Percentiles rank a stretch among this genome's conserved stretches.
Conservation (phyloP, 495 filamentous ascomycete species). For the Paragyromitra xinjiangensis region DNA sequence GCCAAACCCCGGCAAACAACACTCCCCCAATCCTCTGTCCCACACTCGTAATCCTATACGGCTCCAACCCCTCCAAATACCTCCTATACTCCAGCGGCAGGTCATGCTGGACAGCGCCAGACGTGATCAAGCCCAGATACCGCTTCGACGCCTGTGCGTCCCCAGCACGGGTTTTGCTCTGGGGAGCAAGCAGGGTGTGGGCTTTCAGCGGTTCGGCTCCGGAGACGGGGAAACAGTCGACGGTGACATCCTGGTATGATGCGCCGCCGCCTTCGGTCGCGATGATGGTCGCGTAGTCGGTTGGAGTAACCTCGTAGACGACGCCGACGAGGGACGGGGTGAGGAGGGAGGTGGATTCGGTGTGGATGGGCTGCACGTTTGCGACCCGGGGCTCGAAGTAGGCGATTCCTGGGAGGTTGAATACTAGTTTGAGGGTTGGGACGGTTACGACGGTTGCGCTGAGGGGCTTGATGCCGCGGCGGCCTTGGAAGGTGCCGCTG, state of each 20-base stretch:
- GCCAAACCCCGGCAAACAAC: slow-evolving; percentile 69
- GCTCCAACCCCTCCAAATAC: slow-evolving; percentile 71
- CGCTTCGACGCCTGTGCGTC: slow-evolving; percentile 84
- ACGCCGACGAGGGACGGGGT: slow-evolving; percentile 72
- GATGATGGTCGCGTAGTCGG: slow-evolving; percentile 86
- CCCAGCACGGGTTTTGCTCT: slow-evolving; percentile 19
- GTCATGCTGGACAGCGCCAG: slow-evolving; percentile 77
- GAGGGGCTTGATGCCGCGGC: slow-evolving; percentile 79
- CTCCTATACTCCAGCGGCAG: slow-evolving; percentile 76
- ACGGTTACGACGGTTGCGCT: slow-evolving; percentile 80
- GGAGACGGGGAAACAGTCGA: slow-evolving; percentile 68
- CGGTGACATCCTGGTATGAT: slow-evolving; percentile 81
- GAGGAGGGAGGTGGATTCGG: slow-evolving; percentile 28
- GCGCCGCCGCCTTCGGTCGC: slow-evolving; percentile 87
- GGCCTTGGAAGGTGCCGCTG: slow-evolving; percentile 76
- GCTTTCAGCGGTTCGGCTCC: slow-evolving; percentile 55
- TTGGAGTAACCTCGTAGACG: slow-evolving; percentile 87
- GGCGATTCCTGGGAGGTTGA: slow-evolving; percentile 85
- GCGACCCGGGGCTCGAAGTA: slow-evolving; percentile 94
- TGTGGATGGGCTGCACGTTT: slow-evolving; percentile 67
- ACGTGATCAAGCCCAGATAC: slow-evolving; percentile 77
- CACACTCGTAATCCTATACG: slow-evolving; percentile 73
- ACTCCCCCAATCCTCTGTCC: slow-evolving; percentile 72
- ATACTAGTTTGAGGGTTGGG: slow-evolving; percentile 77
- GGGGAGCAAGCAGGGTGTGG: slow-evolving; percentile 53